phyloP scores from a whole-genome alignment of 441 rosid genomes.

The Euphorbia celastroides region DNA sequence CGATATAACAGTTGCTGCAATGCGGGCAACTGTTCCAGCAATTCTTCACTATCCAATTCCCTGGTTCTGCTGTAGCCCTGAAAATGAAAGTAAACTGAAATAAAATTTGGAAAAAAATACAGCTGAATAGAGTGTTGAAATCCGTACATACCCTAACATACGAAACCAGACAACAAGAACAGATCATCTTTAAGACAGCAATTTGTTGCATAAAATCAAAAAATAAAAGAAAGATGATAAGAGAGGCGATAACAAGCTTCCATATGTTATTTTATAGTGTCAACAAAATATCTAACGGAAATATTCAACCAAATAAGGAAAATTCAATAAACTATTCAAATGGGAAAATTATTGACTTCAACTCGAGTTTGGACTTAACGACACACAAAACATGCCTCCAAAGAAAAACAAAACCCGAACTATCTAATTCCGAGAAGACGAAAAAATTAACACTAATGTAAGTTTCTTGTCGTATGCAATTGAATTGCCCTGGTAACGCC shows the following conservation, averaged over 20 bases:
- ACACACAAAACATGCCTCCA: too few species aligned
- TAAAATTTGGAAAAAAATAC: too few species aligned
- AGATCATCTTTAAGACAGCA: slow-evolving; percentile 1
- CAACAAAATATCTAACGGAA: too few species aligned
- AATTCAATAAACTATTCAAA: not conserved
- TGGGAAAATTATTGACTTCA: too few species aligned
- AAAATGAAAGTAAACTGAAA: slow-evolving; percentile 14
- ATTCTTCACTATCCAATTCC: slow-evolving; percentile 76
- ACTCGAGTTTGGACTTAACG: too few species aligned
- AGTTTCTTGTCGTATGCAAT: not conserved
- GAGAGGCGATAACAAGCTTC: not conserved
- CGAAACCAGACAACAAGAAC: slow-evolving; percentile 5
- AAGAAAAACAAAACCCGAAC: not conserved
- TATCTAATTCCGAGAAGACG: not conserved
- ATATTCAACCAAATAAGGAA: too few species aligned
- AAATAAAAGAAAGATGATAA: not conserved
- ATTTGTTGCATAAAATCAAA: not conserved
- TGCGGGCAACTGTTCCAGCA: slow-evolving; percentile 86
- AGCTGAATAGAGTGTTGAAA: not conserved
- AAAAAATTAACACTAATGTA: not conserved
- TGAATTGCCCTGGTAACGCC: not conserved
- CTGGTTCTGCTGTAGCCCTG: slow-evolving; percentile 92
- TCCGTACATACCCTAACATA: not conserved
- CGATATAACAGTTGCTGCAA: slow-evolving; percentile 86
- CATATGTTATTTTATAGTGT: not conserved